Evolutionary conservation across 108 stramenopile genomes (phyloP).

Genomic region (Skeletonema tropicum): DNA sequence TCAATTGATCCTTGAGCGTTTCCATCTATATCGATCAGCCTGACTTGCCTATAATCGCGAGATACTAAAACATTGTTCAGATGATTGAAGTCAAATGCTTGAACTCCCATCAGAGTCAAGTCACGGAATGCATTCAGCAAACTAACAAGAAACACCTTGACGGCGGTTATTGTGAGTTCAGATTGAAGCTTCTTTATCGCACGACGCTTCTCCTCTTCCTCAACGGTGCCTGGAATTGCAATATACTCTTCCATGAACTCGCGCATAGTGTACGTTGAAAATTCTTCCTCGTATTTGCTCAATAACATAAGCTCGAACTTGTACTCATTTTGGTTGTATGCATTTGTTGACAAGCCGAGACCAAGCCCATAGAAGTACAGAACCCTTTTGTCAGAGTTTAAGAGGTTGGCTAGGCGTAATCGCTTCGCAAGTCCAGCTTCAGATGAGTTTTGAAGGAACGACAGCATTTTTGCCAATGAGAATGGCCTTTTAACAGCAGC

Average conservation of each 20-base stretch:
- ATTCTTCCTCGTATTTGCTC: slow-evolving; percentile 71
- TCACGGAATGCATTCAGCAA: slow-evolving; percentile 72
- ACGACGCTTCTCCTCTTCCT: slow-evolving; percentile 10
- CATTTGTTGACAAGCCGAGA: slow-evolving; percentile 70
- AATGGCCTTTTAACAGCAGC: slow-evolving; percentile 82
- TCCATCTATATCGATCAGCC: slow-evolving; percentile 74
- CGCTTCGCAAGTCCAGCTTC: slow-evolving; percentile 81
- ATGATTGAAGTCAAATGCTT: slow-evolving; percentile 81
- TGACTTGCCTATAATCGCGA: slow-evolving; percentile 61
- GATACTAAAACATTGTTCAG: slow-evolving; percentile 77
- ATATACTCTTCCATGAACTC: slow-evolving; percentile 74
- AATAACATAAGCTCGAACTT: slow-evolving; percentile 74
- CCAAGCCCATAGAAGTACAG: slow-evolving; percentile 79
- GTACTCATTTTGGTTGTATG: slow-evolving; percentile 63
- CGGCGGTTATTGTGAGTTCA: slow-evolving; percentile 60
- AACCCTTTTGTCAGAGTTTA: slow-evolving; percentile 75
- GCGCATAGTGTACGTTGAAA: slow-evolving; percentile 73
- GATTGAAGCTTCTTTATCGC: slow-evolving; percentile 50
- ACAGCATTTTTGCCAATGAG: slow-evolving; percentile 65
- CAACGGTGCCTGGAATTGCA: slow-evolving; percentile 6
- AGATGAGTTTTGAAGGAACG: slow-evolving; percentile 59
- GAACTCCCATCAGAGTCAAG: slow-evolving; percentile 60
- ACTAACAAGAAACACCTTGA: slow-evolving; percentile 72
- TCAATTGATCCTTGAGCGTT: slow-evolving; percentile 53
- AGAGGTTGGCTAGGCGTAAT: slow-evolving; percentile 57